Evolutionary conservation across 306 rosid genomes (phyloP), one percentile per base, ranked within the genome.

Genomic region (Datisca glomerata): DNA sequence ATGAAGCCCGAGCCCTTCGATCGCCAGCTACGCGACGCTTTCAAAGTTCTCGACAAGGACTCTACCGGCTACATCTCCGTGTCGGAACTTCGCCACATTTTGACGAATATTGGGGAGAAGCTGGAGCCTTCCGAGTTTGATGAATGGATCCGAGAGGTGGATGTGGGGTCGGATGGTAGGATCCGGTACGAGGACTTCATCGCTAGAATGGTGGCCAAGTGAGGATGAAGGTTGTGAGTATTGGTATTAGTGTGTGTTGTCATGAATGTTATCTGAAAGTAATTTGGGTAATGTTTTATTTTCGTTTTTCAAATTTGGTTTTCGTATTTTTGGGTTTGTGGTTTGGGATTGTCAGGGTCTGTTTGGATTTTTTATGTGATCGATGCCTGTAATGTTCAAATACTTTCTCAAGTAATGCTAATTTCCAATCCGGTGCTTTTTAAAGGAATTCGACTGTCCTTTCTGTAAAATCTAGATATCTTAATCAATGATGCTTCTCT

Each of bases 91-190:
- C 93, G 93, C 0, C 98, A 87, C 64, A 87, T 87, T 51, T 76
- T 86, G 45, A 86, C 96, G 40, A 81, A 74, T 73, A 86, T 86
- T 20, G 96, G 96, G 18, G 96, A 86, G 93, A 86, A 86, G 71
- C 80, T 86, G 8, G 96, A 86, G 59, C 93, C 94, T 0, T 55
- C 93, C 27, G 96, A 86, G 78, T 86, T 86, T 29, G 96, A 86
- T 41, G 96, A 86, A 77, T 86, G 96, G 96, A 82, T 86, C 83
- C 66, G 79, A 46, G 96, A 86, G 73, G 96, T 86, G 25, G 94
- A 82, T 46, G 96, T 86, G 12, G 79, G 80, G 15, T 53, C 83
- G 32, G 93, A 89, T 48, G 98, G 95, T 18, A 80, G 72, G 82
- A 89, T 89, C 84, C 81, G 85, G 44, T 89, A 89, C 65, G 98